A percentile compares a stretch with the other conserved stretches of the same genome.
Evolutionary conservation across 495 filamentous ascomycete species (phyloP).

Genomic region (Aspergillus indologenus): DNA sequence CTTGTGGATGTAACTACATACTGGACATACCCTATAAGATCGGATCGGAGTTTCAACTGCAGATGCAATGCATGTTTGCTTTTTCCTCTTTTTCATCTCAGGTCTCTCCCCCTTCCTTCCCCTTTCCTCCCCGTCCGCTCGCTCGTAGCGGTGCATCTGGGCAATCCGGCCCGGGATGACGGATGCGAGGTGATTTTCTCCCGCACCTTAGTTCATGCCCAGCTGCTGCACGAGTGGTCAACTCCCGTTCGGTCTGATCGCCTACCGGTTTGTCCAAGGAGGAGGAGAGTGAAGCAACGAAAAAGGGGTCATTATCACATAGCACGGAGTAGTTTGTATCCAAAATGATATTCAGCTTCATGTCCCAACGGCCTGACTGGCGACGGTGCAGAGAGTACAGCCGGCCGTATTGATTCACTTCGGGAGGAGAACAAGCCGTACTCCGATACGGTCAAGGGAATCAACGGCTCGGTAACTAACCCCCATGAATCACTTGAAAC

Average conservation of each 20-base stretch:
- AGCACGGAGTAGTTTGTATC: no score
- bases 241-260: background rate
- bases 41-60: background rate
- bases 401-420: background rate
- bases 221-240: background rate
- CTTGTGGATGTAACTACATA: no score
- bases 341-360: no score
- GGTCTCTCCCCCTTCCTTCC: background rate
- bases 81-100: background rate
- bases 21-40: no score
- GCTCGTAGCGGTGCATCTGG: background rate
- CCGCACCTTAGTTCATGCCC: background rate
- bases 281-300: no score
- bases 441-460: background rate
- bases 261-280: background rate
- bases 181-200: background rate
- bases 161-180: background rate
- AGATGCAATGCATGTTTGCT: background rate
- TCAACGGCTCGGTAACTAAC: no score
- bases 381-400: background rate
- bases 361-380: background rate
- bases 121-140: background rate
- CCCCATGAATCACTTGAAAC: no score
- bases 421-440: background rate
- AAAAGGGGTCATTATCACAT: no score